Evolutionary conservation across 2,329 filamentous ascomycete genomes (phyloP), one percentile per base, ranked within the genome.

Genomic region (Paecilomyces variotii): DNA sequence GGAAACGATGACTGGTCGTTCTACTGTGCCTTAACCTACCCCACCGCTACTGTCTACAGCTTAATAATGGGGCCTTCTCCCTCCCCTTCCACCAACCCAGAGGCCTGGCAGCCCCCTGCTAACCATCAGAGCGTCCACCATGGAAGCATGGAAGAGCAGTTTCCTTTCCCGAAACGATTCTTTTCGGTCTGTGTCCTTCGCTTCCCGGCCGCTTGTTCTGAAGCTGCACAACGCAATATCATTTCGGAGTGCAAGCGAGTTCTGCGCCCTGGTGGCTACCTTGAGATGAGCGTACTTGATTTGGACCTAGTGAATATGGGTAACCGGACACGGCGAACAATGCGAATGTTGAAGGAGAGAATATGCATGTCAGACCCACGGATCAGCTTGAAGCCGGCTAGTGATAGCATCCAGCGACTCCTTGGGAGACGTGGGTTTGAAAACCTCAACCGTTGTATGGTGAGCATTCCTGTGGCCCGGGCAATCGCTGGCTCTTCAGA

Each of bases 1-100:
- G 78, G 77, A n/a, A 80, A 79, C 56, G 77, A 79, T 57, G 78
- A 80, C 59, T 80, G 78, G 78, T 80, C 78, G 7, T 80, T 79
- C 62, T 80, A 80, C 62, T 80, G 78, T 63, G 76, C 78, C 12
- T 67, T 80, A 54, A 79, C 77, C 1, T 80, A 80, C 57, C 75
- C 76, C 4, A 70, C 72, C 58, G 76, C 77, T 0, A 72, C 73
- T 25, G 71, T 80, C 2, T 79, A 80, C 64, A 77, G 73, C 56
- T 65, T 80, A 32, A 73, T 68, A 28, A 67, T 72, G 30, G 71
- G 72, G 24, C 70, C 69, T 3, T 64, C 68, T 12, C 70, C 71
- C 3, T 65, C 71, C 1, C 65, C 64, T 7, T 68, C 66, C 55
- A 69, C 67, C 32, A 70, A 78, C 56, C 73, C 74, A n/a, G 71